A percentile compares a stretch with the other conserved stretches of the same genome.
Evolutionary conservation across 1,284 basidiomycete genomes (phyloP).

Genomic region (Ustilago crameri): DNA sequence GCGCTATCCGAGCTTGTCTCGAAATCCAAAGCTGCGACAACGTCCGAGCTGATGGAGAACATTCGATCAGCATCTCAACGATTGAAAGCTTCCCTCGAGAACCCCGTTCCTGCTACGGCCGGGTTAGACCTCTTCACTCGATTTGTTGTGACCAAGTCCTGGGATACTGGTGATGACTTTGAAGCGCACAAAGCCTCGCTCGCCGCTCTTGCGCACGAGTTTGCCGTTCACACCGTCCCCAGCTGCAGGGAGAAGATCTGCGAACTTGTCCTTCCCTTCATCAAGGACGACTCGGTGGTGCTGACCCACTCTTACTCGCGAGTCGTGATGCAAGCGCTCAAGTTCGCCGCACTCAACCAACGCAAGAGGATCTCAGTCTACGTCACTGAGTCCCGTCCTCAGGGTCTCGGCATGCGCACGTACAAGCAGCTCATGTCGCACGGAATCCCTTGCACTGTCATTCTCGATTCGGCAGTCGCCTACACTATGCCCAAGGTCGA

Average conservation of each 20-base stretch:
- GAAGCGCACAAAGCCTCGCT: constrained; percentile 82
- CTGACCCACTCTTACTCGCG: constrained; percentile 95
- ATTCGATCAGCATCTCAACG: constrained; percentile 79
- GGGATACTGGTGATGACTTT: constrained; percentile 83
- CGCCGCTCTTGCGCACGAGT: constrained; percentile 79
- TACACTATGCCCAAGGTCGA: constrained; percentile 97
- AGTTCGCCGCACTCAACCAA: constrained; percentile 77
- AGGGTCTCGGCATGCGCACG: constrained; percentile 72
- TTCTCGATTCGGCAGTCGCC: constrained; percentile 94
- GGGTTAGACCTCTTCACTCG: constrained; percentile 89
- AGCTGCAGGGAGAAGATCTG: constrained; percentile 88
- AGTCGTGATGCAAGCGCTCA: constrained; percentile 91
- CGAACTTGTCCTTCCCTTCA: constrained; percentile 86
- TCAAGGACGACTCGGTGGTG: constrained; percentile 89
- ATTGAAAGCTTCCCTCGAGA: constrained; percentile 76
- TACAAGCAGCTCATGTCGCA: constrained; percentile 71
- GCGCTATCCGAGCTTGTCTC: constrained; percentile 81
- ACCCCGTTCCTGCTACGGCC: constrained; percentile 86
- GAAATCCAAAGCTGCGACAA: constrained; percentile 83
- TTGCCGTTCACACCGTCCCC: constrained; percentile 72
- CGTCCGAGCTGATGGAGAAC: constrained; percentile 87
- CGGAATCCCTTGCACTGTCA: constrained; percentile 92
- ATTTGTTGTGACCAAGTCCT: constrained; percentile 85
- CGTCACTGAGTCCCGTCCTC: constrained; percentile 92
- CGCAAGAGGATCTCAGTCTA: constrained; percentile 95